Percentiles rank a stretch among this genome's conserved stretches.
Evolutionary conservation across 2,329 filamentous ascomycete species (phyloP).

Genomic region (Cordyceps militaris): DNA sequence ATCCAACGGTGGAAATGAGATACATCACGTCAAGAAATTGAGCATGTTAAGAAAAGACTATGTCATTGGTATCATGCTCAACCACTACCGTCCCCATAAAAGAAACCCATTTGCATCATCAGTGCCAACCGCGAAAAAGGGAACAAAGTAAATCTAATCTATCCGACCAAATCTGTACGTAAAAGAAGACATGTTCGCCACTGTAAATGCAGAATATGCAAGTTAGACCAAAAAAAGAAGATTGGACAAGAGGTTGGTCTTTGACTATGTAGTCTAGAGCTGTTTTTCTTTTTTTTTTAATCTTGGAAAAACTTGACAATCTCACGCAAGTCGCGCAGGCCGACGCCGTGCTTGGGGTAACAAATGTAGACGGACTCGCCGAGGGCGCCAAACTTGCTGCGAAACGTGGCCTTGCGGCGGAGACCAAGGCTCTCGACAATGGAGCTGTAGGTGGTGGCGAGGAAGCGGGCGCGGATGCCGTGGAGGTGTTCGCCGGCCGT

Average conservation of each 20-base stretch:
- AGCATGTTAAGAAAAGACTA: not conserved
- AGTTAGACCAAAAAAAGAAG: not conserved
- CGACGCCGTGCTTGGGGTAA: conserved; percentile 80
- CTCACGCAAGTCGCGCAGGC: conserved; percentile 74
- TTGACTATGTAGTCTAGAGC: not conserved
- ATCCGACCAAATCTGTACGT: not conserved
- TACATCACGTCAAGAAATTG: not conserved
- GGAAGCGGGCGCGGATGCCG: conserved; percentile 71
- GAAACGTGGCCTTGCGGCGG: conserved; percentile 79
- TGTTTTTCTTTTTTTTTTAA: conserved; percentile 21
- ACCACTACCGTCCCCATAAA: not conserved
- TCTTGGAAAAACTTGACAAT: conserved; percentile 87
- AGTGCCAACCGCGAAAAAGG: not conserved
- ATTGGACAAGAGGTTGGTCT: not conserved
- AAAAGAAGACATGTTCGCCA: not conserved
- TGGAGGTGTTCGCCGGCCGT: conserved; percentile 75
- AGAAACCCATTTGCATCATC: not conserved
- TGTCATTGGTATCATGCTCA: conserved; percentile 11
- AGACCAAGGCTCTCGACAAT: conserved; percentile 76
- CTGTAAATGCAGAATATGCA: not conserved
- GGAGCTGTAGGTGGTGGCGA: conserved; percentile 76
- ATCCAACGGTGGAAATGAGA: too few species aligned
- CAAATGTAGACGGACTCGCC: conserved; percentile 85
- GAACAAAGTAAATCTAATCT: not conserved
- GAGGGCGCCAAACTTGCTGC: conserved; percentile 79